Percentiles rank a stretch among this genome's conserved stretches.
phyloP scores from a whole-genome alignment of 495 filamentous ascomycete species.

The Daldinia grandis region DNA sequence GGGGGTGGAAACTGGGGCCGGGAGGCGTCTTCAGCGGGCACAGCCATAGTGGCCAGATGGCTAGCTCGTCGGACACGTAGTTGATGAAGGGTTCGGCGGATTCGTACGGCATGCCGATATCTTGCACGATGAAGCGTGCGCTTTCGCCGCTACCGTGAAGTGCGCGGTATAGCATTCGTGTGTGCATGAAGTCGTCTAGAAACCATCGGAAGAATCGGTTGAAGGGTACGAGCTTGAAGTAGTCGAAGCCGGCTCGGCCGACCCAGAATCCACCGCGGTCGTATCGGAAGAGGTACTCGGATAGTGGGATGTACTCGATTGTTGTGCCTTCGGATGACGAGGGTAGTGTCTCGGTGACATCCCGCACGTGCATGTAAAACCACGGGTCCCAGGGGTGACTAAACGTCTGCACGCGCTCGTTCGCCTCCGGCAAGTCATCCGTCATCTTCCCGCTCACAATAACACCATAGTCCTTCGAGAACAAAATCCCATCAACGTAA shows the following conservation, averaged over 20 bases:
- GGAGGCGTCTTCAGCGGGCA: constrained; percentile 60
- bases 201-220: constrained; percentile 62
- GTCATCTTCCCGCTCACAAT: constrained; percentile 62
- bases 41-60: constrained; percentile 68
- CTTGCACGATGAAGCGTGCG: constrained; percentile 64
- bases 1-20: constrained; percentile 59
- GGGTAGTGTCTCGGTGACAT: constrained; percentile 39
- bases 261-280: constrained; percentile 70
- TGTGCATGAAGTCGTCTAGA: constrained; percentile 71
- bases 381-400: constrained; percentile 60
- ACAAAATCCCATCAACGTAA: constrained; percentile 61
- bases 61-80: constrained; percentile 57
- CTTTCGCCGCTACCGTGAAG: constrained; percentile 64
- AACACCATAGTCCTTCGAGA: constrained; percentile 58
- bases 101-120: constrained; percentile 63
- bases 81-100: constrained; percentile 61
- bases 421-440: constrained; percentile 47
- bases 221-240: constrained; percentile 64
- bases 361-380: constrained; percentile 62
- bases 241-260: constrained; percentile 61
- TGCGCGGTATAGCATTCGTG: constrained; percentile 69
- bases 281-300: constrained; percentile 66
- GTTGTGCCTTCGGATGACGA: constrained; percentile 24
- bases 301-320: constrained; percentile 60
- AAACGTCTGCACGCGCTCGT: constrained; percentile 51